Evolutionary conservation across 2,329 filamentous ascomycete genomes (phyloP).

Genomic region (Cercospora sp.): DNA sequence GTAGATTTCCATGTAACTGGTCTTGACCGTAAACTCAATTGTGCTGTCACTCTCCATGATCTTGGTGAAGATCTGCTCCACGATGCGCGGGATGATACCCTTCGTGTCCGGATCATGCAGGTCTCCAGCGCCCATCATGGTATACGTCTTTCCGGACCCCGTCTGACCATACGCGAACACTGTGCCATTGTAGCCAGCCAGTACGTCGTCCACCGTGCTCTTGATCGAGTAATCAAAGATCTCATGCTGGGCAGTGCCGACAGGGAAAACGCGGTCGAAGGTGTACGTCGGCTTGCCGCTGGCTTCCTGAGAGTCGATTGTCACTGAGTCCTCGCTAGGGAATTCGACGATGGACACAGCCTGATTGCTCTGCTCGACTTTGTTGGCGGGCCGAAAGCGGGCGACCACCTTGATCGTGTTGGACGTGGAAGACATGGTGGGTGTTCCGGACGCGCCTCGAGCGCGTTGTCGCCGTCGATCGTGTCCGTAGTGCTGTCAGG

Average conservation of each 20-base stretch:
- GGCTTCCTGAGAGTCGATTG: constrained; percentile 81
- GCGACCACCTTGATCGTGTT: constrained; percentile 72
- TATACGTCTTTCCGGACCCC: constrained; percentile 97
- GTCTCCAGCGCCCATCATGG: constrained; percentile 88
- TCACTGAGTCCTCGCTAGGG: constrained; percentile 84
- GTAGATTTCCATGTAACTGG: constrained; percentile 99
- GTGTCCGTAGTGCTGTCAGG: constrained; percentile 3
- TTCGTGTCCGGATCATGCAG: constrained; percentile 86
- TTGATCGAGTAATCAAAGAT: constrained; percentile 98
- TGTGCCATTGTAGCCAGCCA: constrained; percentile 98
- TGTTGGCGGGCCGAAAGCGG: constrained; percentile 96
- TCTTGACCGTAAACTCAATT: constrained; percentile 97
- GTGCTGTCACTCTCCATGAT: constrained; percentile 88
- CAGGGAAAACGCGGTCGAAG: constrained; percentile 96
- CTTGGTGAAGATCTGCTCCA: constrained; percentile 95
- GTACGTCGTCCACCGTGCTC: constrained; percentile 92
- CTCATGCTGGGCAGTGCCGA: constrained; percentile 84
- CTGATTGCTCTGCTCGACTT: constrained; percentile 83
- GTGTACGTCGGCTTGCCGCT: constrained; percentile 70
- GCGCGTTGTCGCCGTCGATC: constrained; percentile 1
- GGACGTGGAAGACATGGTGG: constrained; percentile 33
- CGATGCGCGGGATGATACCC: constrained; percentile 94
- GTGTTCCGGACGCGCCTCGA: constrained; percentile 7
- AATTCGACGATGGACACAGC: constrained; percentile 91
- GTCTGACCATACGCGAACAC: constrained; percentile 99